A percentile compares a stretch with the other conserved stretches of the same genome.
Evolutionary conservation across 768 basidiomycete species (phyloP).

Genomic region (Auriscalpium orientale): DNA sequence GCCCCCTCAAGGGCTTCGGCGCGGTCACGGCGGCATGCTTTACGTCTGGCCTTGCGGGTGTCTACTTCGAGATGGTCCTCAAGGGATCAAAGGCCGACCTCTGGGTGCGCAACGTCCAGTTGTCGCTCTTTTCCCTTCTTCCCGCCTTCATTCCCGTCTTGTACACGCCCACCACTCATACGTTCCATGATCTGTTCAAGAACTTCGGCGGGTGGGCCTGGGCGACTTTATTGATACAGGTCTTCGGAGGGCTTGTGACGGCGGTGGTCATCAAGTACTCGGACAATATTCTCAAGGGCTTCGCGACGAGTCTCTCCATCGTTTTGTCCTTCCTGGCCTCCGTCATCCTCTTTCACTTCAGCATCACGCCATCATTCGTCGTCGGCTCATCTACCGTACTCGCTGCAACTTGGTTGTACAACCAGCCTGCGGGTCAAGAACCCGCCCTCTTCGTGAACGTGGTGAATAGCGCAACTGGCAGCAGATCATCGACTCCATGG

Average conservation of each 20-base stretch:
- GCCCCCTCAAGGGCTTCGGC: conserved; percentile 71
- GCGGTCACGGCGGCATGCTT: conserved; percentile 83
- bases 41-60: conserved; percentile 84
- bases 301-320: conserved; percentile 91
- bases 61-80: conserved; percentile 92
- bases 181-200: conserved; percentile 58
- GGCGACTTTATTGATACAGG: conserved; percentile 86
- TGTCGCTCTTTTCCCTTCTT: conserved; percentile 83
- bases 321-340: conserved; percentile 92
- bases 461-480: conserved; percentile 21
- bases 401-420: conserved; percentile 91
- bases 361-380: conserved; percentile 80
- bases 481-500: conserved; percentile 28
- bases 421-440: conserved; percentile 51
- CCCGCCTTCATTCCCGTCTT: conserved; percentile 83
- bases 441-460: conserved; percentile 25
- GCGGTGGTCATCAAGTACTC: conserved; percentile 97
- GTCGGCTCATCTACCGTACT: conserved; percentile 83
- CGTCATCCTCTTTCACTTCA: conserved; percentile 85
- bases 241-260: conserved; percentile 88
- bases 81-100: conserved; percentile 79
- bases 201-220: conserved; percentile 95
- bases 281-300: conserved; percentile 95
- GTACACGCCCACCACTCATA: conserved; percentile 41
- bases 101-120: conserved; percentile 87